Evolutionary conservation across 106 monocot genomes (phyloP).

Genomic region (Posidonia australis): DNA sequence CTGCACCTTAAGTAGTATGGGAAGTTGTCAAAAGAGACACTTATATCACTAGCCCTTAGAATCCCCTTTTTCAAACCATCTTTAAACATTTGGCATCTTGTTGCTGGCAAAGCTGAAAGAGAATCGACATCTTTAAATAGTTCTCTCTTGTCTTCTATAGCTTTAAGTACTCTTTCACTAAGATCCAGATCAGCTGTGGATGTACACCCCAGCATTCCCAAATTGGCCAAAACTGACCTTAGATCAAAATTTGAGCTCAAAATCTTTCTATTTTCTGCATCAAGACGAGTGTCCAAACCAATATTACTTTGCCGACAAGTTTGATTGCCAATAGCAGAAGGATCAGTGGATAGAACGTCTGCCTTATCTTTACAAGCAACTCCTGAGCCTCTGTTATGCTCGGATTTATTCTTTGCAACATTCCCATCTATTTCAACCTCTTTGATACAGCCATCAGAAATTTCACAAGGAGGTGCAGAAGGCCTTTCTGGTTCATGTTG

Average conservation of each 20-base stretch:
- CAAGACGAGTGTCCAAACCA: constrained; percentile 12
- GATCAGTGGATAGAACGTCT: constrained; percentile 1
- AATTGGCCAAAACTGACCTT: constrained; percentile 15
- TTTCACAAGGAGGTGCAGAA: constrained; percentile 21
- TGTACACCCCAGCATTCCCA: constrained; percentile 35
- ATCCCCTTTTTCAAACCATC: constrained; percentile 62
- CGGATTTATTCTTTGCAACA: constrained; percentile 18
- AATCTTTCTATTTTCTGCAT: constrained; percentile 31
- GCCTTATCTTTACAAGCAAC: not conserved
- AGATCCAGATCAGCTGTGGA: constrained; percentile 47
- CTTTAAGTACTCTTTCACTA: constrained; percentile 35
- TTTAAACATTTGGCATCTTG: constrained; percentile 57
- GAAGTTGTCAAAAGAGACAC: constrained; percentile 75
- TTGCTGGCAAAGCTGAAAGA: constrained; percentile 26
- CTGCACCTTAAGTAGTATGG: constrained; percentile 86
- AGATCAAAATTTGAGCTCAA: constrained; percentile 28
- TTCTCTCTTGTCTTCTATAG: constrained; percentile 43
- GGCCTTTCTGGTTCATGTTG: constrained; percentile 25
- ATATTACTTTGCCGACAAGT: not conserved
- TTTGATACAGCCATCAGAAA: constrained; percentile 14
- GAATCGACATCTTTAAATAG: constrained; percentile 23
- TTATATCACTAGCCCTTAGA: constrained; percentile 44
- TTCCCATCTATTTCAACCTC: constrained; percentile 25
- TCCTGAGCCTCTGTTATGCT: constrained; percentile 19
- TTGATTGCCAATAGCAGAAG: not conserved